Base-by-base conservation (phyloP, 352 stramenopile species). In the Pseudoperonospora humuli region DNA sequence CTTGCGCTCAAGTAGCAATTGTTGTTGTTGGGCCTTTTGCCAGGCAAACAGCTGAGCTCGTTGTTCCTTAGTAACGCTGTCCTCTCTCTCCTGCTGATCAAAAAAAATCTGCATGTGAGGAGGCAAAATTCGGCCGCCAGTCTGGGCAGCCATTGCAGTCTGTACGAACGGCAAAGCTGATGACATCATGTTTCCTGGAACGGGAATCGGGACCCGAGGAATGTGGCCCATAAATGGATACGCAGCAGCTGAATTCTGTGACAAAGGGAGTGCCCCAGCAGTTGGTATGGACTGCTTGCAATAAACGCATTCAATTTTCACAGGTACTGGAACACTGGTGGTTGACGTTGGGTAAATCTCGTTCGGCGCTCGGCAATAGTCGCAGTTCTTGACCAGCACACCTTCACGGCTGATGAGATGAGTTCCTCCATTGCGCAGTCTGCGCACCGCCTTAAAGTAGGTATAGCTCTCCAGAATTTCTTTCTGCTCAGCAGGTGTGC, bases 381-480 rank as follows among this genome's bases (percentile, higher is more conserved):
- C 43, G 35, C 81, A 93, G 15, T 64, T 32, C 10, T 78, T 75
- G 2, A 75, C 38, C 18, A 84, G 50, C 19, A 86, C 21, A 24
- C 63, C 64, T 7, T 81, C 67, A 5, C 70, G 57, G n/a, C 45
- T 78, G 29, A 74, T 65, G 10, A 64, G 36, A 17, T 72, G 50
- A 5, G 45, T 52, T 15, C 57, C 61, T 36, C 37, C 38, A 9
- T 58, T 63, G 21, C 62, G 64, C 21, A 91, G 26, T n/a, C 26
- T 48, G 2, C 58, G 67, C n/a, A 86, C 32, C 9, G 81, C 75
- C 40, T 93, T 90, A 11, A 71, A 52, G 54, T 91, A 89, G 7
- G 45, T 60, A 50, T 89, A 70, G 27, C 54, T 76, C 25, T 84
- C 72, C 50, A 84, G 62, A 49, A 86, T 77, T 39, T 91, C 78